Percentiles rank a stretch among this genome's conserved stretches.
Conservation (phyloP, 306 rosid species). For the Comarum palustre region DNA sequence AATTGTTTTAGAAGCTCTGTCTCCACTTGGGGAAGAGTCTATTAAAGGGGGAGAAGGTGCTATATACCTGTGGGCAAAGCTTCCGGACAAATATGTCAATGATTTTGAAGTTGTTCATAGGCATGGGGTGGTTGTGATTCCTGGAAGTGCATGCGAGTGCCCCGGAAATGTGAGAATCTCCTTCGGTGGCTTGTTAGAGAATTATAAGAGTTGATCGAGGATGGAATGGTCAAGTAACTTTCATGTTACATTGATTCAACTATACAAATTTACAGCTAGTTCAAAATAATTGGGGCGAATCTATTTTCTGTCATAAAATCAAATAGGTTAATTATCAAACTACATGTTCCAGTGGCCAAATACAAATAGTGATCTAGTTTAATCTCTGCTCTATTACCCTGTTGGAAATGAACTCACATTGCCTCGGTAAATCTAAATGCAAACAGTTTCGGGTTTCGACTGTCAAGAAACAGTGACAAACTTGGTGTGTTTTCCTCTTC, state of each 20-base stretch:
- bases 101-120: constrained; percentile 64
- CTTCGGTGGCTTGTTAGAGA: constrained; percentile 82
- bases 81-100: constrained; percentile 47
- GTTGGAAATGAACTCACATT: no score
- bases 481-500: no score
- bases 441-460: no score
- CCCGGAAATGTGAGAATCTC: constrained; percentile 80
- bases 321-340: no score
- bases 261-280: constrained; percentile 29
- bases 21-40: constrained; percentile 70
- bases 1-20: constrained; percentile 58
- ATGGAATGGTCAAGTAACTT: constrained; percentile 55
- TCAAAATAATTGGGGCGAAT: constrained; percentile 39
- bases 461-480: no score
- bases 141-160: constrained; percentile 74
- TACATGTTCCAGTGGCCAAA: no score
- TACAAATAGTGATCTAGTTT: no score
- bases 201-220: constrained; percentile 64
- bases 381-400: no score
- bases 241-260: constrained; percentile 10
- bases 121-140: constrained; percentile 85
- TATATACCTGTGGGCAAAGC: constrained; percentile 93
- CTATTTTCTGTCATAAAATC: not conserved
- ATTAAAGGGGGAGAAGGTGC: constrained; percentile 98
- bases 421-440: no score